Conservation (phyloP, 176 grass and related monocot genomes). For the Lolium multiflorum region DNA sequence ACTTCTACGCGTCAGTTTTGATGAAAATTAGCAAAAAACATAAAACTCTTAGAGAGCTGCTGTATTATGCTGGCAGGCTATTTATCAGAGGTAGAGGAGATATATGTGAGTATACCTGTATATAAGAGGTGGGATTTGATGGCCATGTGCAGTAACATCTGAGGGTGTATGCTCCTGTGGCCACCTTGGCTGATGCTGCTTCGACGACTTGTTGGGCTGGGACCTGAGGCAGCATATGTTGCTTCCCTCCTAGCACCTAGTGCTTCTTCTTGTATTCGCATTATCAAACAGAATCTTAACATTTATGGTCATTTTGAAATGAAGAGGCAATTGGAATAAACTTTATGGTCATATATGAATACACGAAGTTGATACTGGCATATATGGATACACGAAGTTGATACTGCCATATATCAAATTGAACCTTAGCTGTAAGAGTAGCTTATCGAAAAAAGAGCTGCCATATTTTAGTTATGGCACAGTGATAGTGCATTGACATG, state of each 20-base stretch:
- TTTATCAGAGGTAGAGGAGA: neutral
- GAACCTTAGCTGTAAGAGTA: neutral
- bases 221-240: conserved; percentile 2
- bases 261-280: neutral
- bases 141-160: neutral
- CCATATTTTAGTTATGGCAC: conserved; percentile 13
- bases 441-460: neutral
- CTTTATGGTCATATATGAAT: neutral
- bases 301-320: conserved; percentile 19
- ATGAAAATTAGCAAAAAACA: conserved; percentile 6
- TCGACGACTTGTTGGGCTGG: neutral
- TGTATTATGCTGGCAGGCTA: neutral
- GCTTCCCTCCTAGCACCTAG: conserved; percentile 9
- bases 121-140: neutral
- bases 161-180: conserved; percentile 1
- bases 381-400: neutral
- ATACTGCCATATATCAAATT: neutral
- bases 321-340: conserved; percentile 1
- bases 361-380: neutral
- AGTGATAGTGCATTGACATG: neutral
- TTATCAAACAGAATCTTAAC: conserved; percentile 5
- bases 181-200: neutral
- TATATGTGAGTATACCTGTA: neutral
- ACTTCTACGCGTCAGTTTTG: neutral
- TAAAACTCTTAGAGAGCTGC: neutral